Conservation (phyloP, 306 rosid genomes). For the Vachellia pachyceras region DNA sequence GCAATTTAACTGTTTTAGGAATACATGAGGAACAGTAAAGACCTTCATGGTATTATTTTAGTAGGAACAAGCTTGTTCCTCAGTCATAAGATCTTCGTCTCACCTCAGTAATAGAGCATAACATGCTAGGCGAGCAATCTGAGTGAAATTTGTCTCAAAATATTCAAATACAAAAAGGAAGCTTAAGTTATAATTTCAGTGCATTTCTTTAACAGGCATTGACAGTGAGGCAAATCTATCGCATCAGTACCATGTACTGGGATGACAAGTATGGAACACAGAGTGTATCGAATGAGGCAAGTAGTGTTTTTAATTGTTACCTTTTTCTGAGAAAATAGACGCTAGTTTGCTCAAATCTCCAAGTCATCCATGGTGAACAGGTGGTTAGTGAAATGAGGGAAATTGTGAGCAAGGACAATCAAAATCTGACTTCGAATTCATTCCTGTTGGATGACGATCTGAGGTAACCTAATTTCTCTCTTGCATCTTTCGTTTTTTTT, state of each 20-base stretch:
- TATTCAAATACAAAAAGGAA: constrained; percentile 24
- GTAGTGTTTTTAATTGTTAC: constrained; percentile 48
- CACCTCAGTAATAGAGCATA: background rate
- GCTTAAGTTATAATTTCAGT: constrained; percentile 16
- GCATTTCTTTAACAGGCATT: constrained; percentile 63
- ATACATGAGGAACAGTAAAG: background rate
- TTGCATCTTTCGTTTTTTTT: constrained; percentile 17
- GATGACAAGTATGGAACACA: constrained; percentile 99
- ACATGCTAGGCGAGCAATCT: background rate
- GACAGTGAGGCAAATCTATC: constrained; percentile 97
- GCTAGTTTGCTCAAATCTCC: constrained; percentile 21
- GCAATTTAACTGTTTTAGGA: background rate
- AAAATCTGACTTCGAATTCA: constrained; percentile 90
- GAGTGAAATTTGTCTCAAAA: constrained; percentile 10
- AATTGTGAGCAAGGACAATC: constrained; percentile 84
- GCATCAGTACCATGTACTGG: constrained; percentile 99
- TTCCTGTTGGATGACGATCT: constrained; percentile 96
- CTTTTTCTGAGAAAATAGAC: background rate
- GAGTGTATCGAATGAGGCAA: constrained; percentile 97
- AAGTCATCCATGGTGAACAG: constrained; percentile 55
- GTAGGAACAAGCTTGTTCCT: background rate
- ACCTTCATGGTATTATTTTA: background rate
- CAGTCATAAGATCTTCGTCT: background rate
- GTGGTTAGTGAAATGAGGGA: constrained; percentile 98
- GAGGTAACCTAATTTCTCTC: constrained; percentile 60